phyloP scores from a whole-genome alignment of 75 land plant genomes.

The Azolla pinnata region DNA sequence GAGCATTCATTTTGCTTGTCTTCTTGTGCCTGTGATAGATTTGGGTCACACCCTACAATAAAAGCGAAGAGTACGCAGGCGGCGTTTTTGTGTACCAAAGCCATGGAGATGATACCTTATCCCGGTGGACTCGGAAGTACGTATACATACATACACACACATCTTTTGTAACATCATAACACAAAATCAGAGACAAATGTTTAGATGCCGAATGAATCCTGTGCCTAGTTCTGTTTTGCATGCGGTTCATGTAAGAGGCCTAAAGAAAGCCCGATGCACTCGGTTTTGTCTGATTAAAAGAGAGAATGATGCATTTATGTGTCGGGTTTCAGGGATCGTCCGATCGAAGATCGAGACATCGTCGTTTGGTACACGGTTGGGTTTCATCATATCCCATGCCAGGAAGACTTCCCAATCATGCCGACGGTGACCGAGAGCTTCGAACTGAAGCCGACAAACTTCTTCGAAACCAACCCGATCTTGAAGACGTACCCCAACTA shows the following conservation, averaged over 20 bases:
- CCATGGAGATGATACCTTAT: slow-evolving; percentile 76
- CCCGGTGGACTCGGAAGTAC: slow-evolving; percentile 72
- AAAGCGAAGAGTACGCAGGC: slow-evolving; percentile 71
- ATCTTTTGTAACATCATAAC: no score
- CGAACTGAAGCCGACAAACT: slow-evolving; percentile 67
- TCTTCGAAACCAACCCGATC: slow-evolving; percentile 77
- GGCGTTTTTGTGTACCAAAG: slow-evolving; percentile 63
- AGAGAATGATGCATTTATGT: no score
- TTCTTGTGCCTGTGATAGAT: slow-evolving; percentile 23
- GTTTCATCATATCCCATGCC: slow-evolving; percentile 77
- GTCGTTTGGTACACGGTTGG: slow-evolving; percentile 70
- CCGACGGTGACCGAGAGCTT: slow-evolving; percentile 61
- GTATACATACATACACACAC: no score
- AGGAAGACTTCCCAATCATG: slow-evolving; percentile 77
- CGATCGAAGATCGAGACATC: slow-evolving; percentile 68
- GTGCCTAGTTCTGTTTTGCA: no score
- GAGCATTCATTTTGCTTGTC: no score
- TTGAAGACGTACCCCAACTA: slow-evolving; percentile 35
- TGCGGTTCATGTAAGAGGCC: no score
- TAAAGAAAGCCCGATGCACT: no score
- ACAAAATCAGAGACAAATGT: no score
- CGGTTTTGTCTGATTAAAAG: no score
- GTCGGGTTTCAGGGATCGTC: slow-evolving; percentile 53
- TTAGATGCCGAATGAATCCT: no score
- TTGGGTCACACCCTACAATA: slow-evolving; percentile 71